phyloP scores from a whole-genome alignment of 495 filamentous ascomycete genomes.

The Xylaria sp. region DNA sequence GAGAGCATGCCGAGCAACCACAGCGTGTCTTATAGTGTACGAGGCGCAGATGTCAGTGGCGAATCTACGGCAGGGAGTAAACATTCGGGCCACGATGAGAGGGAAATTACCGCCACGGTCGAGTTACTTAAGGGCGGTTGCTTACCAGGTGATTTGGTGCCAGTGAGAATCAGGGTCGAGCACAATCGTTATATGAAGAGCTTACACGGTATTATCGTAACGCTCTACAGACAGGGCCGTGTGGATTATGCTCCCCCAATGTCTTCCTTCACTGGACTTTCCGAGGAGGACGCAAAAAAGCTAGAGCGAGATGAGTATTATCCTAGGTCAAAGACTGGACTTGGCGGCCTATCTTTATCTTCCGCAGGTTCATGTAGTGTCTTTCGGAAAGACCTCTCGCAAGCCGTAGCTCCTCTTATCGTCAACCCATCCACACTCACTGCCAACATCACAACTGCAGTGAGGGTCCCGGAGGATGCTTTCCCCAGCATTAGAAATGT shows the following conservation, averaged over 20 bases:
- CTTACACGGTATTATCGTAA: constrained; percentile 90
- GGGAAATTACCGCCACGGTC: constrained; percentile 86
- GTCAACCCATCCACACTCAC: constrained; percentile 81
- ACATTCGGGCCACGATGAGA: constrained; percentile 48
- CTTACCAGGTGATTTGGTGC: constrained; percentile 82
- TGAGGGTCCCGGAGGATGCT: constrained; percentile 85
- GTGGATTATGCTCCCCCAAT: constrained; percentile 82
- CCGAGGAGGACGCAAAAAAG: constrained; percentile 65
- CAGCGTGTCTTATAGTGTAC: constrained; percentile 46
- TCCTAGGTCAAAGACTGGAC: constrained; percentile 71
- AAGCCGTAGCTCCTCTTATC: constrained; percentile 84
- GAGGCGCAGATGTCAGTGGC: constrained; percentile 44
- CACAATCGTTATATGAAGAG: constrained; percentile 89
- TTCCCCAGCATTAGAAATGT: constrained; percentile 92
- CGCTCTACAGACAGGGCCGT: constrained; percentile 87
- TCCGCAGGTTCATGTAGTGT: constrained; percentile 82
- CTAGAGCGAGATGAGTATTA: constrained; percentile 83
- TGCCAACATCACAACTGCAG: constrained; percentile 76
- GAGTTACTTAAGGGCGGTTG: constrained; percentile 83
- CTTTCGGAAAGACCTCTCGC: constrained; percentile 91
- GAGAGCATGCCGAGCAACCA: constrained; percentile 53
- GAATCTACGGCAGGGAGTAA: constrained; percentile 40
- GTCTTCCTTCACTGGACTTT: constrained; percentile 64
- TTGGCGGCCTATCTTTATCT: constrained; percentile 81
- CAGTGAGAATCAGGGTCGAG: constrained; percentile 79